A percentile compares a stretch with the other conserved stretches of the same genome.
Conservation (phyloP, 257 asterid genomes). For the Buddleja alternifolia region DNA sequence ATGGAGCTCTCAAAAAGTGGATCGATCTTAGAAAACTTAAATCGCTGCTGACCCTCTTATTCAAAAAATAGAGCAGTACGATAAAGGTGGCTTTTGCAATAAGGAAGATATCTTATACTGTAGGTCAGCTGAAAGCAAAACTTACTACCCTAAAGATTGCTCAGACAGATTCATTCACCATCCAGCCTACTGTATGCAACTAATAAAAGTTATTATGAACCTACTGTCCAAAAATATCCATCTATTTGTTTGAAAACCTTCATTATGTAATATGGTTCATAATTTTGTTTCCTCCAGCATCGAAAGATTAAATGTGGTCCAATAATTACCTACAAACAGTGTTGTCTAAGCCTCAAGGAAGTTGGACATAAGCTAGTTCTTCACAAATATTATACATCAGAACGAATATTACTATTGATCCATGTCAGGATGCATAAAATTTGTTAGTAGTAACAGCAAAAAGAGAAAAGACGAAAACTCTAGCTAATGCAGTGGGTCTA, state of each 20-base stretch:
- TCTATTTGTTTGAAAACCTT: not conserved
- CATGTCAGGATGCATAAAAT: not conserved
- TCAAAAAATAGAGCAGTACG: not conserved
- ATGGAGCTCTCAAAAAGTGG: constrained; percentile 11
- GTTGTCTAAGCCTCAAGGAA: not conserved
- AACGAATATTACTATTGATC: not conserved
- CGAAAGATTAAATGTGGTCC: not conserved
- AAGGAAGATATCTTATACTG: not conserved
- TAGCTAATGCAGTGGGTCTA: too few relatives aligned
- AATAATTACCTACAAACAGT: constrained; percentile 9
- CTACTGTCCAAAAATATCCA: not conserved
- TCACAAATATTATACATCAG: not conserved
- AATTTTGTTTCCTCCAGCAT: not conserved
- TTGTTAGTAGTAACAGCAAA: constrained; percentile 1
- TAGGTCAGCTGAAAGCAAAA: constrained; percentile 1
- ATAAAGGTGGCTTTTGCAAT: too few relatives aligned
- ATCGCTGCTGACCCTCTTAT: not conserved
- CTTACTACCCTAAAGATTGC: not conserved
- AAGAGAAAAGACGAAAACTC: constrained; percentile 4
- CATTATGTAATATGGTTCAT: not conserved
- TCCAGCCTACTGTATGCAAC: not conserved
- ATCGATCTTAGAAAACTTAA: not conserved
- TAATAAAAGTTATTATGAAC: not conserved
- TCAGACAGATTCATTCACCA: constrained; percentile 15
- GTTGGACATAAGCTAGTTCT: constrained; percentile 13